Conservation (phyloP, 139 green algal genomes). For the Spirogloea muscicola region DNA sequence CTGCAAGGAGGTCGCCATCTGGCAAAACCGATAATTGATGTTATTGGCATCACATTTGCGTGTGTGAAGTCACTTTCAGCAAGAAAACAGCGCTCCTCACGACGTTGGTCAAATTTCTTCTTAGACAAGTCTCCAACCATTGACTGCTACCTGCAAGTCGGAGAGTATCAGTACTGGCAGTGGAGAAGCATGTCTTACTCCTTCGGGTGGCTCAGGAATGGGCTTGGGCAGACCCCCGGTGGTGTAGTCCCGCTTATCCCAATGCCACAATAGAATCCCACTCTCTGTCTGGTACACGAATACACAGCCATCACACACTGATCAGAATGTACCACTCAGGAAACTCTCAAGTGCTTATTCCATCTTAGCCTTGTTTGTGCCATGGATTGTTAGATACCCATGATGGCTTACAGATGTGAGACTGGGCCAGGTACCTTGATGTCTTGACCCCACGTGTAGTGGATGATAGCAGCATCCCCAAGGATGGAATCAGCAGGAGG, state of each 20-base stretch:
- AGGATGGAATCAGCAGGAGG: constrained; percentile 17
- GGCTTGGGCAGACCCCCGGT: background rate
- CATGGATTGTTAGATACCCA: no score
- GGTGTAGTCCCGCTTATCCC: constrained; percentile 7
- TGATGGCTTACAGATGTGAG: no score
- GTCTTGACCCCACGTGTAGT: constrained; percentile 28
- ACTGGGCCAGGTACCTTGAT: constrained; percentile 13
- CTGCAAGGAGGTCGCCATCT: no score
- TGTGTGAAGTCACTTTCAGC: no score
- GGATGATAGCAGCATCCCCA: constrained; percentile 25
- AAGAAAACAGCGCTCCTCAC: no score
- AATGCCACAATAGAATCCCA: background rate
- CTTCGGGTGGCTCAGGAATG: constrained; percentile 6
- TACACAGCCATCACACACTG: background rate
- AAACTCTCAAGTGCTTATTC: background rate
- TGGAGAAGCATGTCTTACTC: no score
- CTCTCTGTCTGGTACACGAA: background rate
- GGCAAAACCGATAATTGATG: no score
- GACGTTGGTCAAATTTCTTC: no score
- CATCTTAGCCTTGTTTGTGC: background rate
- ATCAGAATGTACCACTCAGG: background rate
- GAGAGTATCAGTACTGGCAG: no score
- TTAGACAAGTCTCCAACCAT: no score
- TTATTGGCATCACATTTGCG: no score
- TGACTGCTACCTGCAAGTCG: no score